Conservation (phyloP, 371 early-diverging fungal species). For the Rhizopus arrhizus region DNA sequence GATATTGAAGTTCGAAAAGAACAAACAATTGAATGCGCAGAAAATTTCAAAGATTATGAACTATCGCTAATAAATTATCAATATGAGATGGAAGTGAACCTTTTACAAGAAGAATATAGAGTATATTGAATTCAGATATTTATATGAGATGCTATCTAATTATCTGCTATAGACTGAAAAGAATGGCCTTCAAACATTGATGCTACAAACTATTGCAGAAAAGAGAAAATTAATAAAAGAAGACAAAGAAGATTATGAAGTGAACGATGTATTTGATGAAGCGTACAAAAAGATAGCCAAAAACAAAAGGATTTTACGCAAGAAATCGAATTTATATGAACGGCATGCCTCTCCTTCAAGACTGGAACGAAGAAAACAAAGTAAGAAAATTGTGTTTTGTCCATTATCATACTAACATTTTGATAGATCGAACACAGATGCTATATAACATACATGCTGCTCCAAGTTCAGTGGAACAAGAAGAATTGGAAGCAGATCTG, state of each 20-base stretch:
- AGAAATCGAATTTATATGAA: constrained; percentile 9
- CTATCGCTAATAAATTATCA: constrained; percentile 21
- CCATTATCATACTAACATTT: neutral
- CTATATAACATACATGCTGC: constrained; percentile 30
- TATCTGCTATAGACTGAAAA: constrained; percentile 10
- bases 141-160: neutral
- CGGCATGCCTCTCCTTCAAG: constrained; percentile 24
- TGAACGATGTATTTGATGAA: constrained; percentile 25
- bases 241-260: constrained; percentile 21
- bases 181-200: constrained; percentile 10
- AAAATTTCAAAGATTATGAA: constrained; percentile 27
- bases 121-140: constrained; percentile 6
- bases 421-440: constrained; percentile 20
- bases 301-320: constrained; percentile 18
- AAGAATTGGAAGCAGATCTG: constrained; percentile 31
- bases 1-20: constrained; percentile 32
- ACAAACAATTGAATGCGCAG: constrained; percentile 32
- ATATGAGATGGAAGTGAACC: constrained; percentile 22
- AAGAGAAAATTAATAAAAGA: constrained; percentile 13
- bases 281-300: constrained; percentile 19
- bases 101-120: constrained; percentile 30
- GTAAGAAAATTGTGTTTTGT: constrained; percentile 7
- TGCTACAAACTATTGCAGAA: constrained; percentile 1
- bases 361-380: constrained; percentile 28
- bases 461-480: constrained; percentile 25